Evolutionary conservation across 2,329 filamentous ascomycete genomes (phyloP), one percentile per base, ranked within the genome.

Genomic region (Leptodontidium sp.): DNA sequence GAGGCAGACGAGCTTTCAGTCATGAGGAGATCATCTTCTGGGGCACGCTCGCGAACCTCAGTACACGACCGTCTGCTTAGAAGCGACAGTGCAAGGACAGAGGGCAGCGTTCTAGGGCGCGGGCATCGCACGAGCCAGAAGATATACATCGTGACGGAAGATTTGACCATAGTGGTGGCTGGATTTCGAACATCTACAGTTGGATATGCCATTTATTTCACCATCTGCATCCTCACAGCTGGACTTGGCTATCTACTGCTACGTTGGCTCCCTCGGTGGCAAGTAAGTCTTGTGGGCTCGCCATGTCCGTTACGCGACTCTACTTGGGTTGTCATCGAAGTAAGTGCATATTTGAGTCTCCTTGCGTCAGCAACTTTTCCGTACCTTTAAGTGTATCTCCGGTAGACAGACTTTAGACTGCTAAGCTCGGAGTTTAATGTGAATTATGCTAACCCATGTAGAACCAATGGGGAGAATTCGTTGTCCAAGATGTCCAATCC

Each of bases 391-490:
- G n/a, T 50, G 11, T 50, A n/a, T 12, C n/a, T 5, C 11, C 4
- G 7, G 7, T 11, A 21, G 17, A 17, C 6, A 6, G n/a, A 24
- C n/a, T 5, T 50, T 11, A n/a, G 47, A 2, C 7, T 50, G 9
- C 11, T 9, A 5, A 9, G 5, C 14, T 47, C 9, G 15, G 45
- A 65, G 4, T 35, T 21, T 50, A 12, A 32, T 67, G 26, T 66
- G 32, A 63, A 58, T 14, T 3, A 61, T 70, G 71, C 76, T 76
- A 69, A 79, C 80, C 74, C 80, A 67, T 68, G 67, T 78, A 91
- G 86, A 98, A 99, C 77, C 94, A 98, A 85, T 98, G 96, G 95
- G 92, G 92, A 61, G 95, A 98, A 80, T 92, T 98, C 79, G 85
- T 87, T 14, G 87, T 96, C n/a, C 87, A 97, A 76, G 78, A 89